These are phyloP conservation scores for Geosmithia flava DNA, from an alignment of 2,329 filamentous ascomycete genomes.

Conservation along the genomic window DNA sequence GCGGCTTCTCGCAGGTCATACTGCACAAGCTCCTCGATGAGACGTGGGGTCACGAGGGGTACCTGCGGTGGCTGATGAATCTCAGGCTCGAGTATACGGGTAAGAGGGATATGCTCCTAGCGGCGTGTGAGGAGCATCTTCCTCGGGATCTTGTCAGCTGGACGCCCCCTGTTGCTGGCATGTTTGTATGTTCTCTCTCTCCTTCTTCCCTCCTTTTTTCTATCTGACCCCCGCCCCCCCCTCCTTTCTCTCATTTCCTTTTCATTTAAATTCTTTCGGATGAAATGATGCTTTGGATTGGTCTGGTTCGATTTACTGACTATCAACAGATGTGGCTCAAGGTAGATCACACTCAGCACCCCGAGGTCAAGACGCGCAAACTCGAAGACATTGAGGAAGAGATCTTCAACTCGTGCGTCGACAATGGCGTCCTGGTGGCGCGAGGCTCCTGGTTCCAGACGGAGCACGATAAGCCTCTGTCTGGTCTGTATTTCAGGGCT, in stretches of 20 bases:
- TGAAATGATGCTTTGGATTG: too few relatives aligned
- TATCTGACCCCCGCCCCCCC: too few relatives aligned
- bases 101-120: conserved; percentile 63
- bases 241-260: background rate
- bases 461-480: conserved; percentile 45
- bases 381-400: conserved; percentile 67
- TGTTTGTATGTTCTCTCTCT: conserved; percentile 64
- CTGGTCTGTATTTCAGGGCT: conserved; percentile 73
- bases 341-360: conserved; percentile 55
- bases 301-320: background rate
- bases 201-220: background rate
- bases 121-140: conserved; percentile 67
- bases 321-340: conserved; percentile 54
- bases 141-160: conserved; percentile 66
- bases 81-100: conserved; percentile 70
- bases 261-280: too few relatives aligned
- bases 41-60: conserved; percentile 85
- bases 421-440: conserved; percentile 67
- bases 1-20: conserved; percentile 71
- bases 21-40: conserved; percentile 87
- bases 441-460: conserved; percentile 88
- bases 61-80: conserved; percentile 78
- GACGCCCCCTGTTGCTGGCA: conserved; percentile 71
- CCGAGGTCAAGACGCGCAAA: conserved; percentile 36
- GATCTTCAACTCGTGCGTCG: conserved; percentile 68